Evolutionary conservation across 306 rosid species (phyloP).

Genomic region (Cucumis sativus): DNA sequence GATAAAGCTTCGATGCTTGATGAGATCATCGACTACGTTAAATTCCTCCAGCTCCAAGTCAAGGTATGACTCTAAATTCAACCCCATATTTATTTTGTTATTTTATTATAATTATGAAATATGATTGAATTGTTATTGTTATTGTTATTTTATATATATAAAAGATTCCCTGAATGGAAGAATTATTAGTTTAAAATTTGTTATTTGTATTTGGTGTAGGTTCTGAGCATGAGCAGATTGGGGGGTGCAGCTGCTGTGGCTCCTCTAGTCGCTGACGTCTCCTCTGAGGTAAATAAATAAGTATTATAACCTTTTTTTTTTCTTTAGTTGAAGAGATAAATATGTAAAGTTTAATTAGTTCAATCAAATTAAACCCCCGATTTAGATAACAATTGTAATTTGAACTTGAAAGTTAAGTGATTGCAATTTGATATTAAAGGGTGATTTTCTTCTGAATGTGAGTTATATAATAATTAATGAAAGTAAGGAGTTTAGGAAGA

Average conservation of each 20-base stretch:
- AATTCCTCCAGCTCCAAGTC: slow-evolving; percentile 95
- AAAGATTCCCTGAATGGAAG: background rate
- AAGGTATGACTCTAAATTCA: slow-evolving; percentile 33
- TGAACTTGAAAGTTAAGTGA: no score
- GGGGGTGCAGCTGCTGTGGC: slow-evolving; percentile 94
- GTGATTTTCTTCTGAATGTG: no score
- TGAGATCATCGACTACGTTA: slow-evolving; percentile 96
- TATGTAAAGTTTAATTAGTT: no score
- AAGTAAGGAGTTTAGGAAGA: no score
- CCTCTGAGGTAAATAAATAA: slow-evolving; percentile 38
- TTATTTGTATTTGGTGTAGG: slow-evolving; percentile 27
- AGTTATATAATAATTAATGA: no score
- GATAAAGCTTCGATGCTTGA: slow-evolving; percentile 99
- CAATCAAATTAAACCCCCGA: no score
- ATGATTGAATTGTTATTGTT: background rate
- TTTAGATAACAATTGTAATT: no score
- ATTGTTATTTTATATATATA: no score
- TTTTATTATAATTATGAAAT: background rate
- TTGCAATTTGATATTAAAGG: no score
- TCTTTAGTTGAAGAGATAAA: no score
- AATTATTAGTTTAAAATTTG: background rate
- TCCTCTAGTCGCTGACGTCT: slow-evolving; percentile 73
- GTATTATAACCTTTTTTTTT: no score
- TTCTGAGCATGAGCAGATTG: slow-evolving; percentile 97
- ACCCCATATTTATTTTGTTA: background rate